Evolutionary conservation across 2,329 filamentous ascomycete genomes (phyloP).

Genomic region (Gnomoniopsis sp.): DNA sequence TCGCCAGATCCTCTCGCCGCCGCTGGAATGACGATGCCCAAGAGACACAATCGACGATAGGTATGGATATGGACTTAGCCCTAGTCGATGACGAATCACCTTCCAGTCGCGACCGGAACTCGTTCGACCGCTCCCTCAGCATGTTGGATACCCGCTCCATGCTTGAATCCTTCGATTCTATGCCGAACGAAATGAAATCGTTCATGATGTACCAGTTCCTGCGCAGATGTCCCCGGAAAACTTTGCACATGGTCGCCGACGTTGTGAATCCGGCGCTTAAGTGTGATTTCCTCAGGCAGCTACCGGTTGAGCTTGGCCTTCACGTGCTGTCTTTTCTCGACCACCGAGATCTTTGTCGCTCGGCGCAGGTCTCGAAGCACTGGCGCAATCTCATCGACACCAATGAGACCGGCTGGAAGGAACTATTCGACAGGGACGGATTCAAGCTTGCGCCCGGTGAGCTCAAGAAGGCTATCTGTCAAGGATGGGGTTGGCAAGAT

Average conservation of each 20-base stretch:
- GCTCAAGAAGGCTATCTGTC: slow-evolving; percentile 76
- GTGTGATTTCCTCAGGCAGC: slow-evolving; percentile 82
- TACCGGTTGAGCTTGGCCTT: slow-evolving; percentile 83
- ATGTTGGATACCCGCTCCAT: slow-evolving; percentile 81
- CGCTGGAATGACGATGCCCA: slow-evolving; percentile 37
- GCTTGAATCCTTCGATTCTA: slow-evolving; percentile 84
- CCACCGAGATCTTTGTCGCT: slow-evolving; percentile 78
- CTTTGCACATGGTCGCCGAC: slow-evolving; percentile 82
- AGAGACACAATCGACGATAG: slow-evolving; percentile 31
- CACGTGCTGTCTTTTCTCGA: slow-evolving; percentile 87
- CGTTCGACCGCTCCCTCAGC: slow-evolving; percentile 34
- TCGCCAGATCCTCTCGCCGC: slow-evolving; percentile 30
- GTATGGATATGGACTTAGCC: slow-evolving; percentile 30
- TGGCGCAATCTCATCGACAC: slow-evolving; percentile 90
- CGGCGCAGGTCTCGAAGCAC: slow-evolving; percentile 88
- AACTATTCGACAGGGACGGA: slow-evolving; percentile 80
- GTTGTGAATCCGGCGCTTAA: slow-evolving; percentile 92
- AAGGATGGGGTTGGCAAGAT: slow-evolving; percentile 98
- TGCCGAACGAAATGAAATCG: slow-evolving; percentile 88
- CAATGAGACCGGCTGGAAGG: slow-evolving; percentile 95
- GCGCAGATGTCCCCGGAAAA: slow-evolving; percentile 81
- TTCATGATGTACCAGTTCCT: slow-evolving; percentile 97
- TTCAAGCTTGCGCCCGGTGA: slow-evolving; percentile 78
- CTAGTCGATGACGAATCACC: slow-evolving; percentile 25
- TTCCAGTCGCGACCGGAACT: slow-evolving; percentile 25